Evolutionary conservation across 1,284 basidiomycete genomes (phyloP), one percentile per base, ranked within the genome.

Genomic region (Exobasidium cylindrosporum): DNA sequence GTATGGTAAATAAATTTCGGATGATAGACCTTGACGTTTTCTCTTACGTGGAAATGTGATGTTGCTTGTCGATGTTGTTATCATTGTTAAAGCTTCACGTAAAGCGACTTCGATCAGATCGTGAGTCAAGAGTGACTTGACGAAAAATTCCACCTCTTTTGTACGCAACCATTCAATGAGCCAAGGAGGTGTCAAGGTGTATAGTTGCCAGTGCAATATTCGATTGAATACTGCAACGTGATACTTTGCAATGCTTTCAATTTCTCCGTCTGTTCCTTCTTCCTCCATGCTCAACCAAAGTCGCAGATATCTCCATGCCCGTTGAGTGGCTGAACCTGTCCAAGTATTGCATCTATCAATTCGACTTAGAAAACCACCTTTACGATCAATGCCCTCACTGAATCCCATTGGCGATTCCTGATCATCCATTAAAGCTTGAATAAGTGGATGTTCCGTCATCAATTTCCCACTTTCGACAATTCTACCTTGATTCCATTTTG

Each of bases 251-350:
- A 88, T 28, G 5, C 13, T 4, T 14, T 14, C 70, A 90, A 61
- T 21, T 52, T 57, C 44, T 53, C 58, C 17, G 61, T 77, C n/a
- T 83, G 83, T 29, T 7, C 47, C 21, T 17, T 44, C 53, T 77
- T 96, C 92, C 74, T 94, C 86, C 55, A 88, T 86, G 60, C 87
- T 85, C 58, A 97, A 83, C 26, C 89, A 86, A 68, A 88, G 84
- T 65, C 90, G 88, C 54, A 98, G 84, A 79, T 92, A 94, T 72
- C 89, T 84, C 90, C 93, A 92, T 1, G 89, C 92, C 63, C 90
- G 86, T 64, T 91, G 88, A 21, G 87, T 84, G 28, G 88, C 84
- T 0, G 88, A 86, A 0, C 93, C 93, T 43, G 88, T 84, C 88
- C 94, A 95, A 1, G 89, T 88, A 0, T 87, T 67, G 21, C 70